Conservation (phyloP, 2,329 filamentous ascomycete genomes). For the Penicillium sp. region DNA sequence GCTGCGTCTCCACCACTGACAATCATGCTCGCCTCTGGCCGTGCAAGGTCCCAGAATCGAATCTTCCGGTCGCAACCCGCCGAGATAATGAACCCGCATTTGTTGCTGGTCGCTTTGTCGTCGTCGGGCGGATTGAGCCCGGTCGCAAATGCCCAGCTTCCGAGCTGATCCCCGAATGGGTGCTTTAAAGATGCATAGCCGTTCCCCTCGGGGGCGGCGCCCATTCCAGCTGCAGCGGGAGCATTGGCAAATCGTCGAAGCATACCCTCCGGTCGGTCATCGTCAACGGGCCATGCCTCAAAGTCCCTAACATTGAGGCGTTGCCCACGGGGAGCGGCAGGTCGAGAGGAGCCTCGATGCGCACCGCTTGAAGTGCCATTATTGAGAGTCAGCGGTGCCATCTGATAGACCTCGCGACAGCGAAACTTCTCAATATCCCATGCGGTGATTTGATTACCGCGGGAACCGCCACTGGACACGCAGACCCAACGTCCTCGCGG, state of each 20-base stretch:
- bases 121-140: conserved; percentile 67
- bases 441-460: conserved; percentile 77
- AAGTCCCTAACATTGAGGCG: conserved; percentile 55
- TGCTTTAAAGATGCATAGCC: conserved; percentile 15
- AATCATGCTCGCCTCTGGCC: conserved; percentile 70
- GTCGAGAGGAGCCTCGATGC: conserved; percentile 47
- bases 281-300: conserved; percentile 82
- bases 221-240: conserved; percentile 52
- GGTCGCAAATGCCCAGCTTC: conserved; percentile 70
- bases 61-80: conserved; percentile 86
- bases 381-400: conserved; percentile 38
- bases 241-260: conserved; percentile 71
- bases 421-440: conserved; percentile 92
- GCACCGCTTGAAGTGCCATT: conserved; percentile 37
- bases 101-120: conserved; percentile 51
- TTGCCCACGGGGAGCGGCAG: conserved; percentile 24
- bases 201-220: conserved; percentile 45
- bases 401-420: conserved; percentile 82
- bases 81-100: conserved; percentile 78
- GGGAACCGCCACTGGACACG: conserved; percentile 78
- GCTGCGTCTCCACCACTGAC: conserved; percentile 60
- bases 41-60: conserved; percentile 85
- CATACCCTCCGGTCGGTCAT: conserved; percentile 82
- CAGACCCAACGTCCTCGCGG: conserved; percentile 80
- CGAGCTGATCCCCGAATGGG: conserved; percentile 35